Conservation (phyloP, 495 filamentous ascomycete species). For the Filosporella fistucella region DNA sequence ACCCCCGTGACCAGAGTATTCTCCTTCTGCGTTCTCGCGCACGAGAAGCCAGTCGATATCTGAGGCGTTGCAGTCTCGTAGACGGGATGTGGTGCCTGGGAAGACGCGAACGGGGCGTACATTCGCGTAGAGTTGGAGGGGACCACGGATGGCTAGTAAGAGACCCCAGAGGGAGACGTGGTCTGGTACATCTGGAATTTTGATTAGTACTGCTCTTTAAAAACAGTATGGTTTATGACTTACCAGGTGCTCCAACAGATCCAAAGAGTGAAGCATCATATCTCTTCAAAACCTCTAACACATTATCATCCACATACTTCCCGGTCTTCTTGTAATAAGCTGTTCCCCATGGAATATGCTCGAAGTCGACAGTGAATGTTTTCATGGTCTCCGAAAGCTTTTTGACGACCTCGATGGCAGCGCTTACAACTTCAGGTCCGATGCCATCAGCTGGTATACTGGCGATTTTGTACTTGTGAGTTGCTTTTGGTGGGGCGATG, state of each 20-base stretch:
- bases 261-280: constrained; percentile 53
- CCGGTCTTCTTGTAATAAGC: constrained; percentile 48
- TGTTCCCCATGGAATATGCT: constrained; percentile 48
- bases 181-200: constrained; percentile 42
- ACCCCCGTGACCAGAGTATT: constrained; percentile 54
- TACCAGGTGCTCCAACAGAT: constrained; percentile 49
- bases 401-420: constrained; percentile 41
- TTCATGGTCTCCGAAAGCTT: constrained; percentile 37
- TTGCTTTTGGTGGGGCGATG: background rate
- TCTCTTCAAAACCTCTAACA: constrained; percentile 43
- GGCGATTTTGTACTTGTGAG: constrained; percentile 37
- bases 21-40: constrained; percentile 53
- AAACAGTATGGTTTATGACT: background rate
- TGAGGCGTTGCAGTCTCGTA: constrained; percentile 33
- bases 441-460: constrained; percentile 50
- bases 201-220: background rate
- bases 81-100: constrained; percentile 42
- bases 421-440: constrained; percentile 45
- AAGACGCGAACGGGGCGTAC: constrained; percentile 47
- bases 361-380: constrained; percentile 44
- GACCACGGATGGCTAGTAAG: constrained; percentile 48
- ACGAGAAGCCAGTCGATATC: constrained; percentile 51
- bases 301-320: constrained; percentile 48
- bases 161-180: constrained; percentile 54
- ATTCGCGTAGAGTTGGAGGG: constrained; percentile 51